phyloP scores from a whole-genome alignment of 164 flowering plant species.

The Aristolochia californica region DNA sequence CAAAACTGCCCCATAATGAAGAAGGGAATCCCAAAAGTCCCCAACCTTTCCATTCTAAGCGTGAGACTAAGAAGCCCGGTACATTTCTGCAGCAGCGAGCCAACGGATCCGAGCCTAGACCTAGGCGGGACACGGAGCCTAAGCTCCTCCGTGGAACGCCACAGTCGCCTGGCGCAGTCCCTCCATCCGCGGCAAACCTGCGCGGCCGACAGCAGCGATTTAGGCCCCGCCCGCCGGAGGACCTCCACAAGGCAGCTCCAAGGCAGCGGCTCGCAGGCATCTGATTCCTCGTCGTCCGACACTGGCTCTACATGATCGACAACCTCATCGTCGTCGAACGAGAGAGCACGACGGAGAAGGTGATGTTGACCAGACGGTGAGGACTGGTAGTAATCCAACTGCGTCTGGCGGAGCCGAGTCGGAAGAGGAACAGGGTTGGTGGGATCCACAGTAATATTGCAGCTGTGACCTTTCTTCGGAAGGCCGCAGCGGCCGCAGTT shows the following conservation, averaged over 20 bases:
- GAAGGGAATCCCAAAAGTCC: not conserved
- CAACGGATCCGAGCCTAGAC: constrained; percentile 52
- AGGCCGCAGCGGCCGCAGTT: constrained; percentile 86
- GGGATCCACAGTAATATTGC: constrained; percentile 17
- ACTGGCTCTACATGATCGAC: not conserved
- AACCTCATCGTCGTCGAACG: constrained; percentile 36
- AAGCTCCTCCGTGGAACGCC: constrained; percentile 83
- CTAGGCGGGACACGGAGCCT: constrained; percentile 55
- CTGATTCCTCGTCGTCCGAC: constrained; percentile 15
- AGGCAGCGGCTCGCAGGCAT: not conserved
- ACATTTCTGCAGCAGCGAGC: constrained; percentile 81
- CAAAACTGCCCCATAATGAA: too few relatives aligned
- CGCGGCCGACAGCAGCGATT: constrained; percentile 57
- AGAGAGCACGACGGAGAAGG: constrained; percentile 52
- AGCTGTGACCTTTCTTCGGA: constrained; percentile 82
- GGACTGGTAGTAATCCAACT: not conserved
- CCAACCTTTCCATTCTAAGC: constrained; percentile 83
- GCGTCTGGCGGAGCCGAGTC: constrained; percentile 6
- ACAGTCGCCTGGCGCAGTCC: constrained; percentile 47
- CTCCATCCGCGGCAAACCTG: constrained; percentile 90
- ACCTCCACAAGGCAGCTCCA: constrained; percentile 56
- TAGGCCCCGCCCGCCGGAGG: constrained; percentile 71
- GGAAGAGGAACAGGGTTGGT: constrained; percentile 10
- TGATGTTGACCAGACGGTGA: not conserved
- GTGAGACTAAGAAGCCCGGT: constrained; percentile 54